Conservation (phyloP, 2,329 filamentous ascomycete species). For the Xylariomycetidae sp. region DNA sequence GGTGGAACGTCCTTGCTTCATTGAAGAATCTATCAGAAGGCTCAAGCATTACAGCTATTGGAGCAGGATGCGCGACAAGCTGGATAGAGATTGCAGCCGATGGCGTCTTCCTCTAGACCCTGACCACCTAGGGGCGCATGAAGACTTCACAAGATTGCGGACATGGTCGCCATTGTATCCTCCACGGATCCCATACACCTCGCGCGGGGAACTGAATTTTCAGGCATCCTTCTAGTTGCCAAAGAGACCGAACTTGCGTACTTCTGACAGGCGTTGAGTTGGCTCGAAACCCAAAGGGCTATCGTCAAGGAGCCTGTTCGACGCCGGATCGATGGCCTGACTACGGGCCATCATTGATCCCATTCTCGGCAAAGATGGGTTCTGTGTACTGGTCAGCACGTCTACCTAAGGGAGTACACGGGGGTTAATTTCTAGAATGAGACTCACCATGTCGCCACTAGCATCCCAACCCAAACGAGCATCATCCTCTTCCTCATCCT, state of each 20-base stretch:
- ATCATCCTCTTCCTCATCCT: constrained; percentile 58
- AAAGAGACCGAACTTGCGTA: constrained; percentile 41
- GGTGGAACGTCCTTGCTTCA: constrained; percentile 61
- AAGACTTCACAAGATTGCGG: too few relatives aligned
- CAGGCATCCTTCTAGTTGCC: constrained; percentile 18
- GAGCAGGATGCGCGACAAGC: constrained; percentile 86
- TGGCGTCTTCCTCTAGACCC: constrained; percentile 25
- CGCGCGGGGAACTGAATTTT: too few relatives aligned
- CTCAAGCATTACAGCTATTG: constrained; percentile 54
- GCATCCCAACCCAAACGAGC: constrained; percentile 71
- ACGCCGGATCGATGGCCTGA: too few relatives aligned
- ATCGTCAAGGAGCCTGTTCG: constrained; percentile 2
- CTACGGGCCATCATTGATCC: constrained; percentile 31
- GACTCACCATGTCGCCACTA: constrained; percentile 54
- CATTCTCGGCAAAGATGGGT: constrained; percentile 37
- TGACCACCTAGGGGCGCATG: too few relatives aligned
- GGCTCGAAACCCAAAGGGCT: constrained; percentile 49
- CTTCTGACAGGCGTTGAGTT: constrained; percentile 68
- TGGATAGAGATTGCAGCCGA: constrained; percentile 55
- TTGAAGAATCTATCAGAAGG: constrained; percentile 45
- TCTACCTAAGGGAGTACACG: constrained; percentile 13
- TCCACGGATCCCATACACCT: too few relatives aligned
- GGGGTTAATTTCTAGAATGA: constrained; percentile 1
- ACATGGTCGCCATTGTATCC: too few relatives aligned
- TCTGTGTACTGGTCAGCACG: constrained; percentile 27